A percentile compares a stretch with the other conserved stretches of the same genome.
Evolutionary conservation across 805 yeast species (phyloP).

Genomic region (Candida caryicola): DNA sequence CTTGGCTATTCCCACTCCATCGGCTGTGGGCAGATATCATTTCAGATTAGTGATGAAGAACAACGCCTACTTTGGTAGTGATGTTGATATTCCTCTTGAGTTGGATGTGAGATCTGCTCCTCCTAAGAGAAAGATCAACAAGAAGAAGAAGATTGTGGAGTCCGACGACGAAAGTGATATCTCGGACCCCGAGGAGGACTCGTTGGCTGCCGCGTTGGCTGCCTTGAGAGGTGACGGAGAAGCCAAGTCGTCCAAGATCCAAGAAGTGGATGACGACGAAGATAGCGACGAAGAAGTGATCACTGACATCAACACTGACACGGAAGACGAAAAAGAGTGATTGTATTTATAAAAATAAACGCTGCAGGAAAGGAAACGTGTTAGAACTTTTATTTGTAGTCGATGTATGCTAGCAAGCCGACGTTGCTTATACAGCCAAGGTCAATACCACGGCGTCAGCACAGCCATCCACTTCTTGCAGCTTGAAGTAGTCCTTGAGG

Average conservation of each 20-base stretch:
- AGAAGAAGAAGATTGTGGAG: slow-evolving; percentile 25
- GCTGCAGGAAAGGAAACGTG: background rate
- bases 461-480: slow-evolving; percentile 37
- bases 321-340: slow-evolving; percentile 33
- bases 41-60: slow-evolving; percentile 72
- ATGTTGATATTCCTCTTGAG: slow-evolving; percentile 65
- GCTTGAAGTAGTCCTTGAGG: slow-evolving; percentile 47
- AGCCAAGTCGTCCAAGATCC: slow-evolving; percentile 13
- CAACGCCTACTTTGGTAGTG: slow-evolving; percentile 78
- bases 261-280: slow-evolving; percentile 38
- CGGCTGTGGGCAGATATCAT: slow-evolving; percentile 56
- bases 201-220: slow-evolving; percentile 73
- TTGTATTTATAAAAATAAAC: background rate
- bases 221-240: slow-evolving; percentile 58
- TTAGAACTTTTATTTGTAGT: background rate
- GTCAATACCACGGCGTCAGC: slow-evolving; percentile 48
- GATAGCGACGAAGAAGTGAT: slow-evolving; percentile 37
- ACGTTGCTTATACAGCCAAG: slow-evolving; percentile 6
- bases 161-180: slow-evolving; percentile 53
- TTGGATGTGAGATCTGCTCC: slow-evolving; percentile 65
- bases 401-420: background rate
- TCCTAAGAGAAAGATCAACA: slow-evolving; percentile 25
- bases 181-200: slow-evolving; percentile 71
- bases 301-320: slow-evolving; percentile 46
- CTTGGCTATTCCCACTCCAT: slow-evolving; percentile 76